Base-by-base conservation (phyloP, 2,329 filamentous ascomycete genomes). In the Penicillium aurantiogriseum region DNA sequence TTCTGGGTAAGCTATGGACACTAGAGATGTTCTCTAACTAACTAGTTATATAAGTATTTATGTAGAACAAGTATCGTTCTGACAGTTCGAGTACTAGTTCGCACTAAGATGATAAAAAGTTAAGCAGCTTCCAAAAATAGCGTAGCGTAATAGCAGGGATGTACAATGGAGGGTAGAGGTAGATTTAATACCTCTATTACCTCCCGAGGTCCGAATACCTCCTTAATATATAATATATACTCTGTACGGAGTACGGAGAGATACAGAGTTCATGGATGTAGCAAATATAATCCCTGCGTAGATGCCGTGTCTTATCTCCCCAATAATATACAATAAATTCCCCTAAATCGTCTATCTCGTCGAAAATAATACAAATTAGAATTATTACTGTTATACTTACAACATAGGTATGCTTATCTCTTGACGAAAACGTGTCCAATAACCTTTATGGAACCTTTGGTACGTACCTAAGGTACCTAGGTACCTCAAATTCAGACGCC, bases 71-170 rank as follows among this genome's bases (percentile, higher is more conserved):
- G 19, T 42, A 23, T 23, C 21, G 23, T n/a, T 25, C n/a, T 19
- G n/a, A 42, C 39, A 25, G 40, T 43, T 27, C 5, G 15, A 43
- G 25, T n/a, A 27, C 36, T 33, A 51, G 36, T 21, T 46, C n/a
- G 11, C 44, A 11, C 33, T 23, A 36, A n/a, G 4, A 23, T 39
- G 8, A 7, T 5, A 19, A 5, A 11, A 19, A 25, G n/a, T 38
- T 39, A 27, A 48, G 23, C n/a, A 40, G 47, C 47, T 50, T 39
- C 47, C 47, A n/a, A 19, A 51, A 40, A 51, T 40, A 51, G 48
- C 42, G 36, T 51, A 51, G 48, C 40, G 36, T 15, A 27, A 11
- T 5, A 5, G 23, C 40, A 43, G 21, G 19, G 36, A 50, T 50
- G 38, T 38, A 25, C 8, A 49, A 49, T n/a, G 33, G 6, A 48